A percentile compares a stretch with the other conserved stretches of the same genome.
Conservation (phyloP, 768 basidiomycete genomes). For the Epithele typhae region DNA sequence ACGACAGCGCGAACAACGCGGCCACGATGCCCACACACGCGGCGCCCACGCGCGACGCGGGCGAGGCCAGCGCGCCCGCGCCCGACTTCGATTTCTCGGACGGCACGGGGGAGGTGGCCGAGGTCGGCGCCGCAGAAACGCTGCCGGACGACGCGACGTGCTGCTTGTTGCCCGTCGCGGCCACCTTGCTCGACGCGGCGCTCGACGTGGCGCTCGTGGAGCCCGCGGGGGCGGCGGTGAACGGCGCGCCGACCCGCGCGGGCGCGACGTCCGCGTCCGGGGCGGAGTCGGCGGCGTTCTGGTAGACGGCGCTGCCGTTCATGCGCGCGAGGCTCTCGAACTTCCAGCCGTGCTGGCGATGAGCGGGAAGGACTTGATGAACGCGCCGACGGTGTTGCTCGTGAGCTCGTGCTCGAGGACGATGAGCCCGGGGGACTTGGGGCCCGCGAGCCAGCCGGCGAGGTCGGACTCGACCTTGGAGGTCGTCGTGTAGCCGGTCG, state of each 20-base stretch:
- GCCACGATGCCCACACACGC: slow-evolving; percentile 2
- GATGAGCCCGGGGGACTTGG: slow-evolving; percentile 76
- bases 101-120: not conserved
- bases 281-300: slow-evolving; percentile 16
- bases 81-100: not conserved
- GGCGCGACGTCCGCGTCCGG: slow-evolving; percentile 6
- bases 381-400: slow-evolving; percentile 54
- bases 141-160: not conserved
- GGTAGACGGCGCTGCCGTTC: slow-evolving; percentile 19
- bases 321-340: slow-evolving; percentile 47
- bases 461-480: slow-evolving; percentile 45
- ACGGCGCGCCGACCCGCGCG: not conserved
- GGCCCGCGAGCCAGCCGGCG: slow-evolving; percentile 56
- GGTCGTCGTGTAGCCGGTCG: slow-evolving; percentile 37
- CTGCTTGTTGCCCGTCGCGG: not conserved
- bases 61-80: not conserved
- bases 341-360: slow-evolving; percentile 72
- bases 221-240: not conserved
- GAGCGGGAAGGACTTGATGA: slow-evolving; percentile 59
- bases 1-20: slow-evolving; percentile 10
- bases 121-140: not conserved
- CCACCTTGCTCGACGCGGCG: not conserved
- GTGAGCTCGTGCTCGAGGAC: slow-evolving; percentile 83
- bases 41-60: slow-evolving; percentile 1
- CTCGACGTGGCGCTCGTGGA: not conserved